Base-by-base conservation (phyloP, 495 filamentous ascomycete species). In the Xylaria sp. region DNA sequence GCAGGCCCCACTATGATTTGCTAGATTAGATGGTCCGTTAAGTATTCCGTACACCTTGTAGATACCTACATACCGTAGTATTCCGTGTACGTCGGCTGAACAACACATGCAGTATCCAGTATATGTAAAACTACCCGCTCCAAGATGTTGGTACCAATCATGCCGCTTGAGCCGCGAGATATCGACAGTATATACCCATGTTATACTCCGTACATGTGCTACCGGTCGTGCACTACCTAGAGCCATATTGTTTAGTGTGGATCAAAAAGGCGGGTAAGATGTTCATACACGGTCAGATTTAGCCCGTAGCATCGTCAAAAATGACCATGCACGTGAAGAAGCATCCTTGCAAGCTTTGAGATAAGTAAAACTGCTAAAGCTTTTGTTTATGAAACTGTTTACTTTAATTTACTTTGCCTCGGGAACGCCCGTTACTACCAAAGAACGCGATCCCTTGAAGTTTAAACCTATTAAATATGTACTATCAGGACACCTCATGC, bases 81-180 rank as follows among this genome's bases (percentile, higher is more conserved):
- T 64, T 53, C 9, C 29, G 33, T 29, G 48, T 33, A 55, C 46
- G n/a, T 67, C 62, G 62, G 62, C 62, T 65, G 44, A 65, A 65
- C 62, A 33, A 44, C n/a, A 29, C 24, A 63, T 46, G 24, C 61
- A 63, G 58, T n/a, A n/a, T n/a, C n/a, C n/a, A n/a, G n/a, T n/a
- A n/a, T n/a, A n/a, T n/a, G n/a, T 35, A 61, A 61, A n/a, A 6
- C 19, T 26, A 15, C 17, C 35, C 19, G 41, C 61, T 11, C 21
- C n/a, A 24, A 62, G 35, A 41, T 21, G 15, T 62, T 44, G 59
- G n/a, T 62, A 62, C 8, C 37, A 26, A 62, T 43, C n/a, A 31
- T 44, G 24, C 59, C 40, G 59, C 40, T 21, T 44, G 40, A 62
- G 59, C 59, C 59, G 35, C n/a, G 5, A 33, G 14, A 26, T 48